A percentile compares a stretch with the other conserved stretches of the same genome.
phyloP scores from a whole-genome alignment of 2,329 filamentous ascomycete genomes.

The Xylaria arbuscula region DNA sequence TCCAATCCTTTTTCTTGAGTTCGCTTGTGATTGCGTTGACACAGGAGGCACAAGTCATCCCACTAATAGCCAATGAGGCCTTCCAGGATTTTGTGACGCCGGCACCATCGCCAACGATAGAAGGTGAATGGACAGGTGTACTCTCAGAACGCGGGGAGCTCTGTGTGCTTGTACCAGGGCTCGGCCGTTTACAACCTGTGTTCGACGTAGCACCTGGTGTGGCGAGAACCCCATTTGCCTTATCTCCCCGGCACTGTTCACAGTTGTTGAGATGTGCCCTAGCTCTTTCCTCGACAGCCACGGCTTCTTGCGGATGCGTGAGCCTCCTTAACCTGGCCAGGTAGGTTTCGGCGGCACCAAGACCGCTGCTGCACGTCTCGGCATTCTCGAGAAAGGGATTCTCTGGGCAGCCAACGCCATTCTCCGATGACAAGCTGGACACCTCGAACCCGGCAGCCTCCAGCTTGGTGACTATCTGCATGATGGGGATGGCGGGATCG shows the following conservation, averaged over 20 bases:
- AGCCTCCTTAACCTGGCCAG: slow-evolving; percentile 19
- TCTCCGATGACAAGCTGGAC: slow-evolving; percentile 58
- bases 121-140: slow-evolving; percentile 38
- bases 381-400: slow-evolving; percentile 35
- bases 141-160: slow-evolving; percentile 55
- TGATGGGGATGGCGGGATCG: slow-evolving; percentile 58
- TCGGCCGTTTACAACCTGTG: slow-evolving; percentile 21
- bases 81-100: slow-evolving; percentile 42
- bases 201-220: slow-evolving; percentile 16
- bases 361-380: slow-evolving; percentile 31
- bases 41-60: slow-evolving; percentile 80
- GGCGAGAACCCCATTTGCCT: slow-evolving; percentile 24
- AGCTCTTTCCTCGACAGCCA: slow-evolving; percentile 39
- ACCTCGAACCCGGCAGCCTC: slow-evolving; percentile 70
- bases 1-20: slow-evolving; percentile 67
- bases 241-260: slow-evolving; percentile 53
- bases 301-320: slow-evolving; percentile 32
- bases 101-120: slow-evolving; percentile 24
- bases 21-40: slow-evolving; percentile 70
- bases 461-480: slow-evolving; percentile 59
- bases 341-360: slow-evolving; percentile 42
- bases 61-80: slow-evolving; percentile 66
- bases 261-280: slow-evolving; percentile 58
- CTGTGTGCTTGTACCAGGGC: slow-evolving; percentile 53
- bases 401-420: slow-evolving; percentile 46